Conservation (phyloP, 208 protist genomes). For the Balamuthia mandrillaris region DNA sequence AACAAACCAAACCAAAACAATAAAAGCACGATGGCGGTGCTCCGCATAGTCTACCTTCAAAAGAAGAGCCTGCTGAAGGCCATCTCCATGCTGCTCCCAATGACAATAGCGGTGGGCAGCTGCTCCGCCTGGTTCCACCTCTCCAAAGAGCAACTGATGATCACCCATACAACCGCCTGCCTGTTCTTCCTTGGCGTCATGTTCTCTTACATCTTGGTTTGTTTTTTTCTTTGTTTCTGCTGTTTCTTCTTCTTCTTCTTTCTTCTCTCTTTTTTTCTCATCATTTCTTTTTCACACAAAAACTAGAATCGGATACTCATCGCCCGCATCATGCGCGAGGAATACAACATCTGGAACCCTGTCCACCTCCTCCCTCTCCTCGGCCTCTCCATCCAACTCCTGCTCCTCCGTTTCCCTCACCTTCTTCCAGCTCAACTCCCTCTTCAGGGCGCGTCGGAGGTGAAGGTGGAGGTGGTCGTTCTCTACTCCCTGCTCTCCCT, state of each 20-base stretch:
- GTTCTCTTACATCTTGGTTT: slow-evolving; percentile 36
- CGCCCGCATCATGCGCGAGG: slow-evolving; percentile 28
- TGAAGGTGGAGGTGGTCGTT: too few species aligned
- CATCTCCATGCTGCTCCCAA: too few species aligned
- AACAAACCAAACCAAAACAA: too few species aligned
- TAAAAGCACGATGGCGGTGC: too few species aligned
- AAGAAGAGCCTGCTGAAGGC: too few species aligned
- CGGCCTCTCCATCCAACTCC: neutral
- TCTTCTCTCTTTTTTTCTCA: neutral
- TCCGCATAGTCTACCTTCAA: too few species aligned
- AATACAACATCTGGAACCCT: slow-evolving; percentile 38
- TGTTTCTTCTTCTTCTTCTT: neutral
- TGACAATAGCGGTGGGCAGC: too few species aligned
- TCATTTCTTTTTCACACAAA: neutral
- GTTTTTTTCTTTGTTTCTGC: neutral
- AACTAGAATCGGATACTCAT: slow-evolving; percentile 32
- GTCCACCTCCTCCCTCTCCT: neutral
- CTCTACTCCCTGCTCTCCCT: too few species aligned
- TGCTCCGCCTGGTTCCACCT: too few species aligned
- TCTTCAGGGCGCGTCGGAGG: too few species aligned
- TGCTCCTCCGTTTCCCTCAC: neutral
- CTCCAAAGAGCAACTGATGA: neutral
- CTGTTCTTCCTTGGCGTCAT: slow-evolving; percentile 15
- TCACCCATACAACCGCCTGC: neutral
- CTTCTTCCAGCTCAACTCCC: too few species aligned